Evolutionary conservation across 441 rosid genomes (phyloP).

Genomic region (Euphorbia celastroides): DNA sequence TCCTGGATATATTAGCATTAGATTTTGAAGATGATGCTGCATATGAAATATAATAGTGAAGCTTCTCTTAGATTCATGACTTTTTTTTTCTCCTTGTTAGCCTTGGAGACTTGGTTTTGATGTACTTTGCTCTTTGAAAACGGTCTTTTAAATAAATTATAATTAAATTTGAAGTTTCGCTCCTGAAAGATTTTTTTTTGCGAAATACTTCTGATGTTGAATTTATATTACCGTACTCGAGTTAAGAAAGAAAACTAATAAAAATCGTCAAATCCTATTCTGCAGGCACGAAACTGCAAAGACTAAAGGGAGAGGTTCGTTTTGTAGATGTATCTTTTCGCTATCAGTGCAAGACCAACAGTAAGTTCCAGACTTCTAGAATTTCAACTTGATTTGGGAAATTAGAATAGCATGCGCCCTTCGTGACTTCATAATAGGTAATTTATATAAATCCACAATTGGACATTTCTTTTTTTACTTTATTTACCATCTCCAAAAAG

Average conservation of each 20-base stretch:
- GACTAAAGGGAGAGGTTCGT: constrained; percentile 55
- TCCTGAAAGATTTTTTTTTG: neutral
- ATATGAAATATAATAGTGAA: neutral
- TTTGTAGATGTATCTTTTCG: constrained; percentile 64
- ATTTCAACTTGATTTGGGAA: neutral
- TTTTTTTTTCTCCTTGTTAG: neutral
- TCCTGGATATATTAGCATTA: neutral
- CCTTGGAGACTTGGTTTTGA: neutral
- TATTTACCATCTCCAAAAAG: neutral
- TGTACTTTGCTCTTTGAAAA: neutral
- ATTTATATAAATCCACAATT: neutral
- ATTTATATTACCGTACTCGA: neutral
- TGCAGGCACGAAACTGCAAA: constrained; percentile 57
- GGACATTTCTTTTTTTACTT: neutral
- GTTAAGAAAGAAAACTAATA: neutral
- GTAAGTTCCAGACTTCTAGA: constrained; percentile 32
- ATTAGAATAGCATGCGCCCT: neutral
- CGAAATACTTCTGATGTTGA: neutral
- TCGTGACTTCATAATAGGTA: neutral
- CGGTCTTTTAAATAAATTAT: neutral
- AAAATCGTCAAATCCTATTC: neutral
- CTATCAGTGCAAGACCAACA: constrained; percentile 65
- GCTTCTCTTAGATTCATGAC: neutral
- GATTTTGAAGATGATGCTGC: neutral
- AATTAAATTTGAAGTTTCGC: neutral